These are phyloP conservation scores for Alternaria novae-zelandiae DNA, from an alignment of 2,329 filamentous ascomycete species.

Conservation along the genomic window DNA sequence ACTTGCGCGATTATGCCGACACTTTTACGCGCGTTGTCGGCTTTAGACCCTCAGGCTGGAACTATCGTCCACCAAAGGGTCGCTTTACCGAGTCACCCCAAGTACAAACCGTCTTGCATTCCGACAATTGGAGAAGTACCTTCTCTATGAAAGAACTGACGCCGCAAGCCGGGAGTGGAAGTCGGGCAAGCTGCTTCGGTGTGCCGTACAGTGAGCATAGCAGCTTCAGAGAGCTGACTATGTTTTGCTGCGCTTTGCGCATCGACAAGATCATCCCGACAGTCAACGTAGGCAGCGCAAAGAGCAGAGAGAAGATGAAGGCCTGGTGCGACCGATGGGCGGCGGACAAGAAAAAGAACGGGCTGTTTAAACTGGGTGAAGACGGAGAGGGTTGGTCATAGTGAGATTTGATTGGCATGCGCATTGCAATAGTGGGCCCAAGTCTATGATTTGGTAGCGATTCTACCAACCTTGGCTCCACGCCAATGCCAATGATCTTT, in stretches of 20 bases:
- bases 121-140: constrained; percentile 74
- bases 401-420: background rate
- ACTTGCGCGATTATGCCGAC: constrained; percentile 78
- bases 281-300: constrained; percentile 78
- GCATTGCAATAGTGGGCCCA: background rate
- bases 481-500: background rate
- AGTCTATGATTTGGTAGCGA: background rate
- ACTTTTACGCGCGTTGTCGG: constrained; percentile 88
- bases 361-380: constrained; percentile 55
- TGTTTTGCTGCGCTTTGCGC: constrained; percentile 86
- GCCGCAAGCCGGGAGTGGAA: constrained; percentile 82
- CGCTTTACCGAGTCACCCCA: constrained; percentile 67
- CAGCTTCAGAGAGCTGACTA: constrained; percentile 89
- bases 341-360: constrained; percentile 66
- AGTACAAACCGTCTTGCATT: constrained; percentile 69
- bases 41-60: constrained; percentile 94
- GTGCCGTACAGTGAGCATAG: constrained; percentile 97
- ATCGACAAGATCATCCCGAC: constrained; percentile 93
- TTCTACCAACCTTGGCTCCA: background rate
- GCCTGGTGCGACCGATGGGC: constrained; percentile 70
- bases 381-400: constrained; percentile 19
- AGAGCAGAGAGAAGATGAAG: constrained; percentile 70
- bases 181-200: constrained; percentile 84
- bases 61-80: constrained; percentile 75
- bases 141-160: constrained; percentile 76